These are phyloP conservation scores for Fusarium pininemorale DNA, from an alignment of 2,329 filamentous ascomycete species.

Conservation along the genomic window DNA sequence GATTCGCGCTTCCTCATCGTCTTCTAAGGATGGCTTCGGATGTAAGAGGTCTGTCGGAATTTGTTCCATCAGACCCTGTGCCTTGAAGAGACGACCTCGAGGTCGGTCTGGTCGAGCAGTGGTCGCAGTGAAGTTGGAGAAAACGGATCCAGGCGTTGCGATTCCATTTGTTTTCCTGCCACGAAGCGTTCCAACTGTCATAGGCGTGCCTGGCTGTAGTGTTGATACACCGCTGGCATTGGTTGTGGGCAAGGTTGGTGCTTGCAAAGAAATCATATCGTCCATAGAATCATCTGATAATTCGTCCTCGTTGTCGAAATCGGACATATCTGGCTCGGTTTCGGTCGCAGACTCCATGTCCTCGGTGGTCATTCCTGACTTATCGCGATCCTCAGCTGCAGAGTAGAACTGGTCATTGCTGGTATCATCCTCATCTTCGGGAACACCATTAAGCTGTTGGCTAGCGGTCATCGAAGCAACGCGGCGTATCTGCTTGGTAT, in stretches of 20 bases:
- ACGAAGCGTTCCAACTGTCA: constrained; percentile 69
- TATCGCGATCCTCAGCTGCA: constrained; percentile 81
- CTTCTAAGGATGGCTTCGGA: constrained; percentile 77
- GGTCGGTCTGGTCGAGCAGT: constrained; percentile 79
- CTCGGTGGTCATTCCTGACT: constrained; percentile 66
- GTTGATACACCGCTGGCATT: constrained; percentile 82
- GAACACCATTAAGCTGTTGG: constrained; percentile 63
- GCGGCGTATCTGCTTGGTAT: constrained; percentile 61
- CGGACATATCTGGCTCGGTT: constrained; percentile 70
- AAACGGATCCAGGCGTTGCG: constrained; percentile 85
- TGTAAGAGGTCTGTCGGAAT: constrained; percentile 84
- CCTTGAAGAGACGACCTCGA: constrained; percentile 83
- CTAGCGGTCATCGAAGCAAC: constrained; percentile 55
- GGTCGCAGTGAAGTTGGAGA: constrained; percentile 86
- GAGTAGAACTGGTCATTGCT: constrained; percentile 93
- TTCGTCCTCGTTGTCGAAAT: constrained; percentile 73
- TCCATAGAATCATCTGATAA: constrained; percentile 92
- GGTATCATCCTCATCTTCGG: constrained; percentile 78
- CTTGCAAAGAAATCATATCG: constrained; percentile 89
- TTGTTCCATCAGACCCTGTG: constrained; percentile 75
- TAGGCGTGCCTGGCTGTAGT: constrained; percentile 81
- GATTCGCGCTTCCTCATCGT: constrained; percentile 89
- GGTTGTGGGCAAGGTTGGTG: constrained; percentile 80
- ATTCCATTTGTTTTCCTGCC: constrained; percentile 75
- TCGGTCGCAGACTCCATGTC: constrained; percentile 68